Percentiles rank a stretch among this genome's conserved stretches.
Conservation (phyloP, 139 green algal species). For the Chlorella sp. region DNA sequence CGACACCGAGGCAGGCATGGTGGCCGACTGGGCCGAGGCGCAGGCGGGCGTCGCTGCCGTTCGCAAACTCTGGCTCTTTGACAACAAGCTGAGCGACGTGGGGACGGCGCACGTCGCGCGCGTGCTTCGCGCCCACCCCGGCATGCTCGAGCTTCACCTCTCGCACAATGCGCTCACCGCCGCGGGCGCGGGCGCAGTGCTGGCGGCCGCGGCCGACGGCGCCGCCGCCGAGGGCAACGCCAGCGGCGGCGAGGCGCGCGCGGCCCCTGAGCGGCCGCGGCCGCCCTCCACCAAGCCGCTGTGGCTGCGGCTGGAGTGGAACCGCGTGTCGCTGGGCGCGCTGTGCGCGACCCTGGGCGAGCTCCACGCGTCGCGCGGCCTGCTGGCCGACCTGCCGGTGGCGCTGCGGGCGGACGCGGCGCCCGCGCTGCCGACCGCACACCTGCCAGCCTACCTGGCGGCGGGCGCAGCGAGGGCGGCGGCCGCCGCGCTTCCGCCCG, state of each 20-base stretch:
- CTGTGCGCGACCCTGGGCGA: background rate
- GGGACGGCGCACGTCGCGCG: slow-evolving; percentile 54
- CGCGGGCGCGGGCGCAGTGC: slow-evolving; percentile 43
- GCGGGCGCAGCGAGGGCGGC: background rate
- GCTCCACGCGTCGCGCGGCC: slow-evolving; percentile 2
- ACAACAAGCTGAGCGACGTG: slow-evolving; percentile 66
- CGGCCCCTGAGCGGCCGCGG: background rate
- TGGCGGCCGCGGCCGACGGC: slow-evolving; percentile 32
- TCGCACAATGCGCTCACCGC: slow-evolving; percentile 51
- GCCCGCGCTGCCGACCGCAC: background rate
- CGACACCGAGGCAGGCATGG: slow-evolving; percentile 47
- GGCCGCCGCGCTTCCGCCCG: background rate
- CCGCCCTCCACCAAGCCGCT: slow-evolving; percentile 43
- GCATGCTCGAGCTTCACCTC: slow-evolving; percentile 38
- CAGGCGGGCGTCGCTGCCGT: slow-evolving; percentile 13
- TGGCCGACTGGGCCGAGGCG: slow-evolving; percentile 45
- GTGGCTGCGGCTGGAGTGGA: slow-evolving; percentile 83
- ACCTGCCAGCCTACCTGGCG: slow-evolving; percentile 41
- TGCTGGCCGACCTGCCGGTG: slow-evolving; percentile 46
- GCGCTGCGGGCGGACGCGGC: slow-evolving; percentile 23
- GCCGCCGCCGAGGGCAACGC: background rate
- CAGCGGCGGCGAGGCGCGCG: background rate
- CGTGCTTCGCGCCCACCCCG: slow-evolving; percentile 24
- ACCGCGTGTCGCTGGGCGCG: slow-evolving; percentile 52
- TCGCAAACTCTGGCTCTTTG: slow-evolving; percentile 78